Evolutionary conservation across 441 rosid species (phyloP), one percentile per base, ranked within the genome.

Genomic region (Pelargonium myrrhifolium): DNA sequence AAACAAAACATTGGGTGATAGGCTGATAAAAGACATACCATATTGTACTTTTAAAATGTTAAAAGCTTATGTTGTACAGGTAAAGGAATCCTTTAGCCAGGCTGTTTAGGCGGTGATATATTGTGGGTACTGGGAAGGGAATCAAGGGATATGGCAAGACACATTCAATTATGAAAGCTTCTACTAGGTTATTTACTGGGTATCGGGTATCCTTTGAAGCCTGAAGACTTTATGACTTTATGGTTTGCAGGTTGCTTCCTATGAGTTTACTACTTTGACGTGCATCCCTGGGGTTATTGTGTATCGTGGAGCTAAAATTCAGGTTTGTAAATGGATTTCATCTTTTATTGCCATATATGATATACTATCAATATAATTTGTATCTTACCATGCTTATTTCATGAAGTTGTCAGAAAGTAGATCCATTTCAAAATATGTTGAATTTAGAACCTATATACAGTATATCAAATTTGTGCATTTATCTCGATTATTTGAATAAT

Each of bases 231-330:
- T 65, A 2, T 21, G 2, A 60, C 12, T 53, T 62, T 70, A 11
- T 75, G 71, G 26, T 51, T 75, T 78, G 10, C 85, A 93, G 98
- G 97, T 91, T 77, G 99, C 99, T 71, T 93, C 97, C 8, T 93
- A 93, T 72, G 99, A 93, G 77, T 93, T 93, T 81, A 93, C 99
- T 6, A 93, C 97, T 12, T 80, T 93, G 77, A 93, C 99, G 67
- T 93, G 97, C 78, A 93, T 93, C 77, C 99, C 97, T 1, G 97
- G 96, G 18, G 97, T 91, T 76, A 93, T 93, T 66, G 37, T 71
- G 42, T 93, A 93, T 70, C 89, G 95, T 76, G 99, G 99, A 76
- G 99, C 99, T 73, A 91, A 91, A 87, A 85, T 91, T 80, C 97
- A 91, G 97, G 99, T 93, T 75, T 35, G 39, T 9, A 6, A 35